phyloP scores from a whole-genome alignment of 2,329 filamentous ascomycete species.

The Cadophora sp. region DNA sequence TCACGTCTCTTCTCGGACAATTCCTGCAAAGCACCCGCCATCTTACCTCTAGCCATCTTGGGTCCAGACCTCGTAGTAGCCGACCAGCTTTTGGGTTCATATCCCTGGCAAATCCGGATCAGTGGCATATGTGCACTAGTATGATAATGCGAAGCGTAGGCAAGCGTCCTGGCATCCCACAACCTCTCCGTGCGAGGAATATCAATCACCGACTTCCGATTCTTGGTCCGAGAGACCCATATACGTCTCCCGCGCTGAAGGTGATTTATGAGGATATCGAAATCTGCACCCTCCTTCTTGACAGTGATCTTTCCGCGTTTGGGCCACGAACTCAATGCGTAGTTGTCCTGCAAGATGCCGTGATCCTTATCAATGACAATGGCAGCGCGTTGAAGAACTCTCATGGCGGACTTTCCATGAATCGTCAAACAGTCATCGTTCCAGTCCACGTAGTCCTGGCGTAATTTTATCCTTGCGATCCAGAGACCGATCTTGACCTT shows the following conservation, averaged over 20 bases:
- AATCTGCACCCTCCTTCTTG: not conserved
- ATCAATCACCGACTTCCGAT: not conserved
- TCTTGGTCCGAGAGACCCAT: not conserved
- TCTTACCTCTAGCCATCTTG: not conserved
- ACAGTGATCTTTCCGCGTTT: not conserved
- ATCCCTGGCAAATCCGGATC: too few species aligned
- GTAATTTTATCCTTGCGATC: not conserved
- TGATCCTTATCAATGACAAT: not conserved
- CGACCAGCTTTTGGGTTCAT: too few species aligned
- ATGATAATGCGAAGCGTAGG: not conserved
- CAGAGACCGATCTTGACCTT: not conserved
- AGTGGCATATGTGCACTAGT: not conserved
- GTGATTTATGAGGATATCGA: not conserved
- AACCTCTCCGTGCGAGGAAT: not conserved
- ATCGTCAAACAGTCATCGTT: not conserved
- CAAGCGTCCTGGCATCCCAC: constrained; percentile 1
- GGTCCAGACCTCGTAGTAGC: not conserved
- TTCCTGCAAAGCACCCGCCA: not conserved
- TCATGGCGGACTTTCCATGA: not conserved
- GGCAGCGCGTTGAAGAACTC: too few species aligned
- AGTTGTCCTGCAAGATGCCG: too few species aligned
- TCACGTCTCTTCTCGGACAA: not conserved
- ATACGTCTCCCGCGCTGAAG: not conserved
- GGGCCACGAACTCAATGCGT: not conserved
- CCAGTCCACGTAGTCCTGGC: not conserved